Conservation (phyloP, 148 eudicot genomes). For the Agrostemma githago region DNA sequence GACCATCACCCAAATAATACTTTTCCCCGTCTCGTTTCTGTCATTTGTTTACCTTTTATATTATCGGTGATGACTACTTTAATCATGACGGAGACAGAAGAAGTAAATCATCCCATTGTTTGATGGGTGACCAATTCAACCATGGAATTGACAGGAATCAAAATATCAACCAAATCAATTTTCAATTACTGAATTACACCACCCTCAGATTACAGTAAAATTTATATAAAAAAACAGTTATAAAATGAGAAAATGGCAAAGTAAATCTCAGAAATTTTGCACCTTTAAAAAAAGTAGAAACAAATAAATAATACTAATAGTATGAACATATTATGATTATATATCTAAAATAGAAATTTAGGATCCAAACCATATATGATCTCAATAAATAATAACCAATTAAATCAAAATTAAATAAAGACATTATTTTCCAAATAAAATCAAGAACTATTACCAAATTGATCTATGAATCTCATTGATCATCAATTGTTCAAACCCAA, state of each 20-base stretch:
- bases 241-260: conserved; percentile 1
- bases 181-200: not conserved
- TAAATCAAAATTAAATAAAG: not conserved
- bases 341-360: not conserved
- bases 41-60: too few relatives aligned
- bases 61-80: too few relatives aligned
- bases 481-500: not conserved
- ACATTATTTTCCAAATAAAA: not conserved
- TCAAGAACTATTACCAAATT: not conserved
- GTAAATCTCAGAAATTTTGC: not conserved
- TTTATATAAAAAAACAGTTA: not conserved
- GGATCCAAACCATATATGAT: not conserved
- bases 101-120: not conserved
- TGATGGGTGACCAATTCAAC: conserved; percentile 18
- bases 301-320: not conserved
- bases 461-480: not conserved
- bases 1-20: not conserved
- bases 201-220: not conserved
- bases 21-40: not conserved
- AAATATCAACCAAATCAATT: not conserved
- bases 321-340: too few relatives aligned
- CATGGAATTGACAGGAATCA: not conserved
- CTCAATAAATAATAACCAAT: not conserved
- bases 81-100: too few relatives aligned
- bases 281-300: not conserved